Conservation (phyloP, 495 filamentous ascomycete genomes). For the Penicillium pulvis region DNA sequence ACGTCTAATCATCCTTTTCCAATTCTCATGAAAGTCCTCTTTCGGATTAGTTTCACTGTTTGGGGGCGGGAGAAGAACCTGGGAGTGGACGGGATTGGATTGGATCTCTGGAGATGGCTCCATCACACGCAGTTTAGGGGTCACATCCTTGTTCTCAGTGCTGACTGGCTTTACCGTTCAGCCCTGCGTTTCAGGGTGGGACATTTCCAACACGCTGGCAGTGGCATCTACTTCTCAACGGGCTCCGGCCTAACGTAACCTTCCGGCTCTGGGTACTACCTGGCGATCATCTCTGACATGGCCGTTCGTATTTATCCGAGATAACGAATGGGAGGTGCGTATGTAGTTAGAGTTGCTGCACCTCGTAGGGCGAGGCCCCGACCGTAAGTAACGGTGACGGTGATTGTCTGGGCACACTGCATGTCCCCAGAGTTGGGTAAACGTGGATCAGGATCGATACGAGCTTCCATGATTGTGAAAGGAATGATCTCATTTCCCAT, state of each 20-base stretch:
- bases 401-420: too few species aligned
- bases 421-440: too few species aligned
- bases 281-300: background rate
- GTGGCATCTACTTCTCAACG: background rate
- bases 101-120: constrained; percentile 1
- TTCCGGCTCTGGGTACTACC: too few species aligned
- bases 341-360: background rate
- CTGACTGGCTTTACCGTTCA: constrained; percentile 16
- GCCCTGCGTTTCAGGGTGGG: constrained; percentile 14
- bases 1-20: constrained; percentile 21
- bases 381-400: background rate
- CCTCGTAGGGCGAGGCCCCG: background rate
- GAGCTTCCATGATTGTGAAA: background rate
- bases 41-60: background rate
- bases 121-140: constrained; percentile 14
- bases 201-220: background rate
- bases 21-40: background rate
- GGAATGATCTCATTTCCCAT: background rate
- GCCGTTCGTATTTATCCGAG: background rate
- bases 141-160: constrained; percentile 7
- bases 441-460: too few species aligned
- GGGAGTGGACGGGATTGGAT: constrained; percentile 5
- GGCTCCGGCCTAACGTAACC: background rate
- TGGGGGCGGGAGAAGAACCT: constrained; percentile 1
- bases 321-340: background rate